Percentiles rank a stretch among this genome's conserved stretches.
These are phyloP conservation scores for Debaryomyces subglobosus DNA, from an alignment of 1,139 yeast species.

Conservation along the genomic window DNA sequence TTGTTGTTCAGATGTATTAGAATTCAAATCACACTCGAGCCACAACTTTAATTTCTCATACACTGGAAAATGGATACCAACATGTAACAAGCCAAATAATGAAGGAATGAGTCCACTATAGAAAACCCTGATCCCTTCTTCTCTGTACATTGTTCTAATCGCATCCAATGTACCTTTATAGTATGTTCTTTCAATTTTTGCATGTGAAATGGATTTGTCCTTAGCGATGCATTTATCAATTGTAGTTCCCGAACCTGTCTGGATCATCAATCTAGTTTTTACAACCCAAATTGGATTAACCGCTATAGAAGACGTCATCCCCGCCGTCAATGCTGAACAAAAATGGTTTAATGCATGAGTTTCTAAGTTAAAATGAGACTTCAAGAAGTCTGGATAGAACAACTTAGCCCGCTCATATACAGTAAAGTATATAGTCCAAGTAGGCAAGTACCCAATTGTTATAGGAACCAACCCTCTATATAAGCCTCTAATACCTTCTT, in stretches of 20 bases:
- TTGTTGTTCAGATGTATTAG: slow-evolving; percentile 18
- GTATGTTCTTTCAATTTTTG: slow-evolving; percentile 29
- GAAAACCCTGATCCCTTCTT: slow-evolving; percentile 83
- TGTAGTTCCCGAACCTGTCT: slow-evolving; percentile 56
- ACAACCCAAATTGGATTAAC: slow-evolving; percentile 99
- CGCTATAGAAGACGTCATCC: slow-evolving; percentile 79
- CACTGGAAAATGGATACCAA: slow-evolving; percentile 96
- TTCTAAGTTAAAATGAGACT: slow-evolving; percentile 31
- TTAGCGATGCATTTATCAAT: slow-evolving; percentile 31
- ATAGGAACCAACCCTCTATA: slow-evolving; percentile 93
- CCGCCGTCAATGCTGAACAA: slow-evolving; percentile 85
- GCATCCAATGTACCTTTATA: slow-evolving; percentile 87
- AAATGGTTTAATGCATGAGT: slow-evolving; percentile 65
- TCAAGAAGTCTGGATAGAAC: slow-evolving; percentile 32
- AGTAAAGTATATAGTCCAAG: slow-evolving; percentile 95
- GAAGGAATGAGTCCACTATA: slow-evolving; percentile 93
- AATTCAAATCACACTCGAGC: slow-evolving; percentile 36
- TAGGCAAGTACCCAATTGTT: slow-evolving; percentile 90
- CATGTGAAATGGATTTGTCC: background rate
- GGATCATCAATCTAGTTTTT: slow-evolving; percentile 91
- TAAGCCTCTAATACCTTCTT: slow-evolving; percentile 82
- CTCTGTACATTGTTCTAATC: slow-evolving; percentile 69
- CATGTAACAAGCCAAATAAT: slow-evolving; percentile 86
- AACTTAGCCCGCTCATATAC: slow-evolving; percentile 80
- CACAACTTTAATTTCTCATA: slow-evolving; percentile 75